These are phyloP conservation scores for Solanum lignicaule DNA, from an alignment of 257 asterid genomes.

Conservation along the genomic window DNA sequence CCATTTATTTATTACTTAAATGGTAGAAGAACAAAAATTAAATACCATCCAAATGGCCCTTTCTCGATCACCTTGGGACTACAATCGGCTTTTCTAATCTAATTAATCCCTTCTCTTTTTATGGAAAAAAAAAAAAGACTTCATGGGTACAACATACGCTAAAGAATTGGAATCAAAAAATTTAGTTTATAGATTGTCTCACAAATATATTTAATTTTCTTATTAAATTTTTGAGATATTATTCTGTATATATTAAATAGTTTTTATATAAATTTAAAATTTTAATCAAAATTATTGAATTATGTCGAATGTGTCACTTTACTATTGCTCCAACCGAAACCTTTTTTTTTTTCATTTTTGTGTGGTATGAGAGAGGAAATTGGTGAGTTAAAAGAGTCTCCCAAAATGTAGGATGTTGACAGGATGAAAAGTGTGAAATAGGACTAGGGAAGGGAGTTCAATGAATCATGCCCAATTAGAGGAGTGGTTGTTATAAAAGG, in stretches of 20 bases:
- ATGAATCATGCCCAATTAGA: background rate
- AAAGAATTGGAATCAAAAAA: background rate
- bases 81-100: background rate
- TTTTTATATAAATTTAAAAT: background rate
- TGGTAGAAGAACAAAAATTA: background rate
- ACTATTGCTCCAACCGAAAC: background rate
- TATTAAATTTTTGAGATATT: background rate
- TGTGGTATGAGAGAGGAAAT: background rate
- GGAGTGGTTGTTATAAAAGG: background rate
- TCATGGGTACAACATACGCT: background rate
- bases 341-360: background rate
- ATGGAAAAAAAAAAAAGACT: background rate
- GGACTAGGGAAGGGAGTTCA: background rate
- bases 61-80: background rate
- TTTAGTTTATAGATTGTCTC: background rate
- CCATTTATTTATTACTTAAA: background rate
- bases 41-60: background rate
- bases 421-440: background rate
- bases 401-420: constrained; percentile 16
- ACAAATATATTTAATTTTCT: background rate
- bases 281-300: background rate
- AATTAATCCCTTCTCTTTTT: background rate
- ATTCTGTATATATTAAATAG: background rate
- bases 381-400: constrained; percentile 8
- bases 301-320: background rate